Conservation (phyloP, 441 rosid species). For the Populus hybrid region DNA sequence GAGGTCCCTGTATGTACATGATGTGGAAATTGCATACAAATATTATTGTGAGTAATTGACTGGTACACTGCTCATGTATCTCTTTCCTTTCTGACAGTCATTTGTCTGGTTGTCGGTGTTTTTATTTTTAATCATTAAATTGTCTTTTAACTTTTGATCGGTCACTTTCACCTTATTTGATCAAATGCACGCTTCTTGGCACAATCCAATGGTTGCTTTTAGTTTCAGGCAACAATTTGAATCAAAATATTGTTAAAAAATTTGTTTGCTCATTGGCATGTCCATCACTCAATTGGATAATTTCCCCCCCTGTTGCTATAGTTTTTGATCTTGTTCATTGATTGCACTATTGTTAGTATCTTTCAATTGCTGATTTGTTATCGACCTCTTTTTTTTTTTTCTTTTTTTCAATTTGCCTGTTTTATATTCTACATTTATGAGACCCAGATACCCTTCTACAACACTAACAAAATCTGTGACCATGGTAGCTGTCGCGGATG, state of each 20-base stretch:
- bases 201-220: background rate
- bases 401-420: background rate
- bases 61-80: background rate
- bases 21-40: background rate
- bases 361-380: background rate
- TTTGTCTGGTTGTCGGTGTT: background rate
- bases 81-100: background rate
- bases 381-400: background rate
- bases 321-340: background rate
- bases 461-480: conserved; percentile 43
- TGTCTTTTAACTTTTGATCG: background rate
- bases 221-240: background rate
- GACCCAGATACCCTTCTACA: conserved; percentile 15
- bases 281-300: background rate
- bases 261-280: background rate
- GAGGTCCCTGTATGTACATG: background rate
- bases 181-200: background rate
- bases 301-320: background rate
- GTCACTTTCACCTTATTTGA: background rate
- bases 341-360: background rate
- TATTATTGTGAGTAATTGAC: background rate
- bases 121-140: background rate
- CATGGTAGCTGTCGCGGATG: conserved; percentile 96
- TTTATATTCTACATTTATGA: conserved; percentile 9
- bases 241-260: background rate